A percentile compares a stretch with the other conserved stretches of the same genome.
These are phyloP conservation scores for Trichoderma asperelloides DNA, from an alignment of 495 filamentous ascomycete genomes.

Conservation along the genomic window DNA sequence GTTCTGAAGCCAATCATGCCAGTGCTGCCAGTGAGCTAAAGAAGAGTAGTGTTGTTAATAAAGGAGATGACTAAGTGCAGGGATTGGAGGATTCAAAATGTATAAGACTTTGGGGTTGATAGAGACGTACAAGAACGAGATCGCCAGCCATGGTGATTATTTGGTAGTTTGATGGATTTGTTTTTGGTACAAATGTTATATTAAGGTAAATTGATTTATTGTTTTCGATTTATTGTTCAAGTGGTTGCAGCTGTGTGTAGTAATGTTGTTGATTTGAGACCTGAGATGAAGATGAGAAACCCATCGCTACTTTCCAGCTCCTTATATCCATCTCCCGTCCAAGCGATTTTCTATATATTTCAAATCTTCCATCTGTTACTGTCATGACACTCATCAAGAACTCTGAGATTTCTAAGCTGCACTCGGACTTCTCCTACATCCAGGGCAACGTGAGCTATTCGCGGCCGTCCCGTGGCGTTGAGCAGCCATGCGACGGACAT, in stretches of 20 bases:
- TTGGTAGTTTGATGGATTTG: background rate
- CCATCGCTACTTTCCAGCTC: background rate
- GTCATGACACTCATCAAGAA: background rate
- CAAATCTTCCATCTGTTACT: background rate
- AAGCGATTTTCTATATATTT: background rate
- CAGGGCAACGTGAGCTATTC: background rate
- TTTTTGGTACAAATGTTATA: background rate
- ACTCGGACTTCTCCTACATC: background rate
- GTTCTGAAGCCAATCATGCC: constrained; percentile 10
- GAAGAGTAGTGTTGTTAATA: background rate
- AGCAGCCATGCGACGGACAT: background rate
- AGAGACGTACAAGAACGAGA: background rate
- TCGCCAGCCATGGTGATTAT: constrained; percentile 2
- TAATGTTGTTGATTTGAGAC: background rate
- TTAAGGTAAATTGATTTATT: background rate
- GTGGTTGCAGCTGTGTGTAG: background rate
- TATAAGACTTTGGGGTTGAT: background rate
- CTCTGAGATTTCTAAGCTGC: background rate
- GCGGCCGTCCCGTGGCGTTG: background rate
- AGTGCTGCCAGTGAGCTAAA: constrained; percentile 8
- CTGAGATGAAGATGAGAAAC: background rate
- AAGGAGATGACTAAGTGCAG: too few relatives aligned
- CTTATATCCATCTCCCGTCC: background rate
- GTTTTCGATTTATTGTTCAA: background rate
- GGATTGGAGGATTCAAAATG: background rate